Evolutionary conservation across 495 filamentous ascomycete genomes (phyloP).

Genomic region (Delitschia confertaspora): DNA sequence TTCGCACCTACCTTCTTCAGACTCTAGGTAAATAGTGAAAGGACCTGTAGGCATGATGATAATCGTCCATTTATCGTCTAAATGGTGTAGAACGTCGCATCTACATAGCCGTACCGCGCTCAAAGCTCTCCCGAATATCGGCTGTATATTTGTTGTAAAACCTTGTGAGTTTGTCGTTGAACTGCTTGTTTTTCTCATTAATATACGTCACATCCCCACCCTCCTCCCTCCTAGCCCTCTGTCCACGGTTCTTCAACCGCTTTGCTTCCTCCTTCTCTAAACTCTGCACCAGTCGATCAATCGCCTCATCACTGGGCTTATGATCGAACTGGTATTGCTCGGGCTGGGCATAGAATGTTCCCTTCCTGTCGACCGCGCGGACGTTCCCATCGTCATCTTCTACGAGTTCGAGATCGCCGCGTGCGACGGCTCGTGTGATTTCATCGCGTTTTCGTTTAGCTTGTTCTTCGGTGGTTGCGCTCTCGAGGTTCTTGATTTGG

Average conservation of each 20-base stretch:
- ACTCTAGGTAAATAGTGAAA: too few relatives aligned
- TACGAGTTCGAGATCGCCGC: slow-evolving; percentile 78
- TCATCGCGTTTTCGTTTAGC: slow-evolving; percentile 75
- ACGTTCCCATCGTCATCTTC: slow-evolving; percentile 92
- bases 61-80: too few relatives aligned
- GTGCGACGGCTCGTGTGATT: slow-evolving; percentile 70
- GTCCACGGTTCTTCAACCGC: slow-evolving; percentile 72
- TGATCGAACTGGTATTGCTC: slow-evolving; percentile 76
- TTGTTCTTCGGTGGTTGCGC: slow-evolving; percentile 63
- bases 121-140: slow-evolving; percentile 95
- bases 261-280: slow-evolving; percentile 81
- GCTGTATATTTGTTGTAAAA: slow-evolving; percentile 99
- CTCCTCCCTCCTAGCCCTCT: slow-evolving; percentile 58
- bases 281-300: slow-evolving; percentile 81
- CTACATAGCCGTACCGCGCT: slow-evolving; percentile 90
- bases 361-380: slow-evolving; percentile 83
- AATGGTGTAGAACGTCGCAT: too few relatives aligned
- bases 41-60: too few relatives aligned
- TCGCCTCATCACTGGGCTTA: slow-evolving; percentile 79
- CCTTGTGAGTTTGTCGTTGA: slow-evolving; percentile 89
- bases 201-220: slow-evolving; percentile 94
- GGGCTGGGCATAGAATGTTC: slow-evolving; percentile 79
- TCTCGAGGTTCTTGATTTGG: slow-evolving; percentile 58
- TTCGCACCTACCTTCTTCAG: too few relatives aligned
- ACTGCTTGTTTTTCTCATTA: slow-evolving; percentile 84